Evolutionary conservation across 2,329 filamentous ascomycete genomes (phyloP), one percentile per base, ranked within the genome.

Genomic region (Pseudocercospora cruenta): DNA sequence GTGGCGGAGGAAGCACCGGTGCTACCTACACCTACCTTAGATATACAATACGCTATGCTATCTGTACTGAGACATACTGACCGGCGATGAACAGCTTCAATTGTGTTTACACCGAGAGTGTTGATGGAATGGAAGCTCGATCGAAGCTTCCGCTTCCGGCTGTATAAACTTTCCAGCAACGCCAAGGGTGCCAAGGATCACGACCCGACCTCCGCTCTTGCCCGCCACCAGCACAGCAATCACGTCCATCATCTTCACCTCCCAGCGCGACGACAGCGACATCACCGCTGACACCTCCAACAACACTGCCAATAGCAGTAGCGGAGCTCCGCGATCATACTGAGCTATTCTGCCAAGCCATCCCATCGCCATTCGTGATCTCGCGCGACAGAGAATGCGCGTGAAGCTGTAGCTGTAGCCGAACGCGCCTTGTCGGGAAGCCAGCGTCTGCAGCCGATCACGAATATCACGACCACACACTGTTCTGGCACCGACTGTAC

Each of bases 11-110:
- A 31, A 58, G 39, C n/a, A n/a, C n/a, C n/a, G 28, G 53, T 24
- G 43, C 70, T 70, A 43, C 22, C 28, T 22, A 6, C 21, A 54
- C 64, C 67, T 69, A 68, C 70, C 69, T 71, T 54, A 51, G 36
- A 39, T 58, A 39, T 58, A 10, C n/a, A 21, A 3, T 58, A 43
- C 24, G 55, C 28, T 58, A 21, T 36, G 3, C 28, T 58, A 21
- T 36, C 1, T 19, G n/a, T 19, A 33, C 24, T 9, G 12, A 47
- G 26, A 31, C 33, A 51, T 63, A 63, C 61, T 58, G 53, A 63
- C 61, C 61, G 53, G 22, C 54, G 49, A 26, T 61, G 28, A 60
- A 19, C 33, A 54, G 2, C 45, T 21, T 10, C 19, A 12, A 14
- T 16, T 6, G 8, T 28, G n/a, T 2, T 26, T 19, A 22, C 6